Conservation (phyloP, 306 rosid genomes). For the Mucuna pruriens region DNA sequence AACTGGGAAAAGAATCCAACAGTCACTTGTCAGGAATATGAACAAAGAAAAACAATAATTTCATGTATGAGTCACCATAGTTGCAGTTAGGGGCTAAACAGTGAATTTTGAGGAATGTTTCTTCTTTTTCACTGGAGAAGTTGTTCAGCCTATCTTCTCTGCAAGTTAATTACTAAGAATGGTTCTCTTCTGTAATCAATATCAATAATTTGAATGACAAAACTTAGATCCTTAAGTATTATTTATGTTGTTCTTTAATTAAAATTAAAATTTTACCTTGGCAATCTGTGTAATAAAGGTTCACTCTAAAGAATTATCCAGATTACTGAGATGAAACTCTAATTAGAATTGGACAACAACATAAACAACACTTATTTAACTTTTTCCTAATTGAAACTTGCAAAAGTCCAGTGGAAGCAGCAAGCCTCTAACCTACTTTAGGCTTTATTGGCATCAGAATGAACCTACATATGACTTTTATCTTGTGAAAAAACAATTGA, state of each 20-base stretch:
- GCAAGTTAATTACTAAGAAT: not conserved
- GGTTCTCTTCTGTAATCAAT: not conserved
- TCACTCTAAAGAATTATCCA: too few species aligned
- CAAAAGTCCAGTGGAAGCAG: not conserved
- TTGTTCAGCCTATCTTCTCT: not conserved
- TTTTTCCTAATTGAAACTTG: too few species aligned
- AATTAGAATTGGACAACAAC: too few species aligned
- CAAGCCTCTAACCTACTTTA: not conserved
- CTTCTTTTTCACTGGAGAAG: not conserved
- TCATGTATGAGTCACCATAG: not conserved
- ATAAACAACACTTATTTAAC: too few species aligned
- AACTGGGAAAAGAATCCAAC: constrained; percentile 54
- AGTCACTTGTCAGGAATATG: constrained; percentile 25
- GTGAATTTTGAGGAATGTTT: not conserved
- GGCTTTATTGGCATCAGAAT: not conserved
- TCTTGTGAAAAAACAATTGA: not conserved
- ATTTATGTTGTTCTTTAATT: too few species aligned
- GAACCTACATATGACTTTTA: not conserved
- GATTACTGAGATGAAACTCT: too few species aligned
- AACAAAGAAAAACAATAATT: not conserved
- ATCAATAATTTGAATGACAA: not conserved
- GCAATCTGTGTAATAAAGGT: too few species aligned
- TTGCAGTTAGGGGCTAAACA: not conserved
- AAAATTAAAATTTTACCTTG: too few species aligned
- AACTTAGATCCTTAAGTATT: too few species aligned